Evolutionary conservation across 306 rosid species (phyloP).

Genomic region (Prunus dulcis): DNA sequence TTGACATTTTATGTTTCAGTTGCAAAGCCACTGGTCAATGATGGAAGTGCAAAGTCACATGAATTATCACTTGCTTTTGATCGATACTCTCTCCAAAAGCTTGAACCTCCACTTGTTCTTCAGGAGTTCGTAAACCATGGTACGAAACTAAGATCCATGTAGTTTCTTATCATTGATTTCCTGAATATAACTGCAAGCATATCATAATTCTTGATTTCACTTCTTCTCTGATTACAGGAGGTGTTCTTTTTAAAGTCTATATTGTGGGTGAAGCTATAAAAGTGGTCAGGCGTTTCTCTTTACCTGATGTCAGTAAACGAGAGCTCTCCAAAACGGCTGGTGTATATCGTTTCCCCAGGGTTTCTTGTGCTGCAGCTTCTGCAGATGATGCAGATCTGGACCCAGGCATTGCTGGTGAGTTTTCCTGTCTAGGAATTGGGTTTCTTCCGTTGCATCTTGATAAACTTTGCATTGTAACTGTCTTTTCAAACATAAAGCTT

Average conservation of each 20-base stretch:
- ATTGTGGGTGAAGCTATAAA: conserved; percentile 90
- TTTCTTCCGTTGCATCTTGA: background rate
- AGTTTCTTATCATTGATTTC: conserved; percentile 6
- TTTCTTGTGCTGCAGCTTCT: conserved; percentile 94
- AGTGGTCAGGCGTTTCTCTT: conserved; percentile 88
- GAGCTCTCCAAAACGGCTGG: conserved; percentile 72
- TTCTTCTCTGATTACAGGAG: conserved; percentile 49
- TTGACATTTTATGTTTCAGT: conserved; percentile 45
- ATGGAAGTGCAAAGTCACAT: conserved; percentile 90
- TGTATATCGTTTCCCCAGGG: conserved; percentile 72
- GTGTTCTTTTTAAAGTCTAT: conserved; percentile 89
- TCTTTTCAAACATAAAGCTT: background rate
- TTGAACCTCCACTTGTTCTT: conserved; percentile 88
- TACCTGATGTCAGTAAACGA: conserved; percentile 77
- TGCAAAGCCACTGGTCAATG: conserved; percentile 92
- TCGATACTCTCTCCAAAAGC: conserved; percentile 68
- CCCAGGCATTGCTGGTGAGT: conserved; percentile 75
- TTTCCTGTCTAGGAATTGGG: conserved; percentile 8
- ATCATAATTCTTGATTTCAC: conserved; percentile 10
- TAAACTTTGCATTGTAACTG: background rate
- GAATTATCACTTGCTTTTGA: conserved; percentile 85
- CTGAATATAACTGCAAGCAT: background rate
- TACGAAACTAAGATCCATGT: conserved; percentile 27
- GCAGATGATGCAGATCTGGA: conserved; percentile 96
- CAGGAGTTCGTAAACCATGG: conserved; percentile 96